These are phyloP conservation scores for Viola pubescens DNA, from an alignment of 441 rosid species.

Conservation along the genomic window DNA sequence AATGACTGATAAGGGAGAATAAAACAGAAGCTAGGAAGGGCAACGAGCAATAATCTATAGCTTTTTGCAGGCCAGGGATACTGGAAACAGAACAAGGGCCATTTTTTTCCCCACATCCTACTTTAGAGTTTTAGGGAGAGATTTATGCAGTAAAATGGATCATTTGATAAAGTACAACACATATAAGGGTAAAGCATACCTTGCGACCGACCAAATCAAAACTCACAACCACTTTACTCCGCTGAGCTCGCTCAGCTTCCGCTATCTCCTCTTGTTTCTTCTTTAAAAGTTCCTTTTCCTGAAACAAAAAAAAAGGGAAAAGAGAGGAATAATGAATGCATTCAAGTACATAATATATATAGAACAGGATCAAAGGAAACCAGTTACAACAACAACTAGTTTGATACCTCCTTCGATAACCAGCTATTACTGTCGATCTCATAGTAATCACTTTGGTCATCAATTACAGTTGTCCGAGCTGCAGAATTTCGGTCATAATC, in stretches of 20 bases:
- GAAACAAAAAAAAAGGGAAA: slow-evolving; percentile 1
- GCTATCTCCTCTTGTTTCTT: slow-evolving; percentile 75
- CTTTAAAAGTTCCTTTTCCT: slow-evolving; percentile 79
- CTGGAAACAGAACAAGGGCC: not conserved
- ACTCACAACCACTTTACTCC: slow-evolving; percentile 71
- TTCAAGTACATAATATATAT: slow-evolving; percentile 1
- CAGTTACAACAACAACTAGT: slow-evolving; percentile 6
- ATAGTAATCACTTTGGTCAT: slow-evolving; percentile 93
- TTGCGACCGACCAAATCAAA: slow-evolving; percentile 95
- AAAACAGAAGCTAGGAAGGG: not conserved
- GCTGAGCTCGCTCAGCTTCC: slow-evolving; percentile 66
- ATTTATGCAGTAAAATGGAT: not conserved
- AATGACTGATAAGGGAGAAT: not conserved
- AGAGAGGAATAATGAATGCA: no score
- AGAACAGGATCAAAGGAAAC: not conserved
- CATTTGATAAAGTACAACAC: not conserved
- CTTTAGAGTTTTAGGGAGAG: not conserved
- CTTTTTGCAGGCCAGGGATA: not conserved
- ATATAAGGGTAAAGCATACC: slow-evolving; percentile 36
- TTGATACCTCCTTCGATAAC: slow-evolving; percentile 74
- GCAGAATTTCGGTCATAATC: slow-evolving; percentile 91
- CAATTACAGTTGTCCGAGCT: slow-evolving; percentile 83
- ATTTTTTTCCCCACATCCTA: not conserved
- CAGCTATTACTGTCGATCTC: slow-evolving; percentile 85
- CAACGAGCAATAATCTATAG: not conserved